These are phyloP conservation scores for Sporothrix sp. DNA, from an alignment of 2,329 filamentous ascomycete species.

Conservation along the genomic window DNA sequence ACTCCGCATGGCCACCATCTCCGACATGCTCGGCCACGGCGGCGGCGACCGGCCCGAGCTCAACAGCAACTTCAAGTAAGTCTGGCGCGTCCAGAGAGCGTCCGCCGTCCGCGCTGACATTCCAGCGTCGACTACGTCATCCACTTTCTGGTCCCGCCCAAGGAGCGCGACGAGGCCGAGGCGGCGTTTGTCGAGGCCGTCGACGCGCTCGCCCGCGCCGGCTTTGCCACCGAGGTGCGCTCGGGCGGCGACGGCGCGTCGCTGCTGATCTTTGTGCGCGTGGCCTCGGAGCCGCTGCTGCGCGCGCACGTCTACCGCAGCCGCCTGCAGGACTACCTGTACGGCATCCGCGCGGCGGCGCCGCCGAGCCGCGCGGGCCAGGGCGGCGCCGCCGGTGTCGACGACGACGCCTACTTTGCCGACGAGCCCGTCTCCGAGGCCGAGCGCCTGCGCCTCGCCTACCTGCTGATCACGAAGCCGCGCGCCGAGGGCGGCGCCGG, in stretches of 20 bases:
- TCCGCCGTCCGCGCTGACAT: too few species aligned
- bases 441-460: slow-evolving; percentile 78
- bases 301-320: slow-evolving; percentile 75
- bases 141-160: slow-evolving; percentile 61
- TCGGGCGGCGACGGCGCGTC: slow-evolving; percentile 59
- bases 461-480: slow-evolving; percentile 70
- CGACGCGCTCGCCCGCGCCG: slow-evolving; percentile 62
- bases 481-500: slow-evolving; percentile 69
- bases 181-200: slow-evolving; percentile 70
- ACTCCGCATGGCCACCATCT: slow-evolving; percentile 20
- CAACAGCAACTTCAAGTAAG: slow-evolving; percentile 23
- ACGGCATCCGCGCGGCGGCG: slow-evolving; percentile 69
- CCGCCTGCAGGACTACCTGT: slow-evolving; percentile 86
- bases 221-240: slow-evolving; percentile 82
- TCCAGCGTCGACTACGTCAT: slow-evolving; percentile 85
- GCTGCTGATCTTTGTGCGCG: slow-evolving; percentile 72
- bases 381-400: slow-evolving; percentile 14
- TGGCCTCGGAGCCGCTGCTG: slow-evolving; percentile 66
- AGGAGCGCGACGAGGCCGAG: slow-evolving; percentile 46
- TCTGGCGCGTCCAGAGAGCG: too few species aligned
- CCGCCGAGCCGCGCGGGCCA: slow-evolving; percentile 45
- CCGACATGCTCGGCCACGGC: slow-evolving; percentile 16
- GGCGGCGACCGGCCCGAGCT: slow-evolving; percentile 15
- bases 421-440: slow-evolving; percentile 75
- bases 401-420: slow-evolving; percentile 58